These are phyloP conservation scores for Paecilomyces formosus DNA, from an alignment of 2,329 filamentous ascomycete species.

Conservation along the genomic window DNA sequence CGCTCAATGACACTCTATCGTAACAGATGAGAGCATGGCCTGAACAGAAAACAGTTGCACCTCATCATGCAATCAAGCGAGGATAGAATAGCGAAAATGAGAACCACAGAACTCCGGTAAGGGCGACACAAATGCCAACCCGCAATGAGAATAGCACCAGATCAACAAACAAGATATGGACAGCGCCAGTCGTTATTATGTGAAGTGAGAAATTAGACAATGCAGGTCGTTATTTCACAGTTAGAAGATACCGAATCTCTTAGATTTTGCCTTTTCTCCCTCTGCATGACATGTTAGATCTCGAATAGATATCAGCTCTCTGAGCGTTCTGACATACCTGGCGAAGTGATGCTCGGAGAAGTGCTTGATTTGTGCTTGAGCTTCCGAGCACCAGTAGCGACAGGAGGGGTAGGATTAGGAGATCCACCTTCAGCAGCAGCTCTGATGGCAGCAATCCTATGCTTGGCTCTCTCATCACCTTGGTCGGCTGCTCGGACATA, in stretches of 20 bases:
- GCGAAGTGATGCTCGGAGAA: not conserved
- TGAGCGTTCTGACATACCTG: not conserved
- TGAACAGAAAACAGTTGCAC: not conserved
- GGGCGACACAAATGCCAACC: not conserved
- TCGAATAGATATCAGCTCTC: not conserved
- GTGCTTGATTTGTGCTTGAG: slow-evolving; percentile 1
- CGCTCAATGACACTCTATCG: not conserved
- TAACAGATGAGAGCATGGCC: not conserved
- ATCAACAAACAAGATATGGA: not conserved
- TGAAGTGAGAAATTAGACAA: not conserved
- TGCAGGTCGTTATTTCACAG: not conserved
- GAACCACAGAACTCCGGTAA: not conserved
- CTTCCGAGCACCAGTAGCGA: slow-evolving; percentile 8
- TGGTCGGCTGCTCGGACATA: slow-evolving; percentile 93
- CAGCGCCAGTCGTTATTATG: not conserved
- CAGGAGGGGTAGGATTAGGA: slow-evolving; percentile 24
- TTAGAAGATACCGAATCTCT: not conserved
- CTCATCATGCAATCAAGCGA: not conserved
- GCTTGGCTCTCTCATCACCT: slow-evolving; percentile 82
- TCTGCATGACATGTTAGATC: not conserved
- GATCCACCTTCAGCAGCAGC: slow-evolving; percentile 63
- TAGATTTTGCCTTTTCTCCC: not conserved
- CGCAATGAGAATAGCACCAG: not conserved
- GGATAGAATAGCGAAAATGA: not conserved
- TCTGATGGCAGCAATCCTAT: slow-evolving; percentile 77